These are phyloP conservation scores for Phyllosticta citribraziliensis DNA, from an alignment of 2,329 filamentous ascomycete species.

Conservation along the genomic window DNA sequence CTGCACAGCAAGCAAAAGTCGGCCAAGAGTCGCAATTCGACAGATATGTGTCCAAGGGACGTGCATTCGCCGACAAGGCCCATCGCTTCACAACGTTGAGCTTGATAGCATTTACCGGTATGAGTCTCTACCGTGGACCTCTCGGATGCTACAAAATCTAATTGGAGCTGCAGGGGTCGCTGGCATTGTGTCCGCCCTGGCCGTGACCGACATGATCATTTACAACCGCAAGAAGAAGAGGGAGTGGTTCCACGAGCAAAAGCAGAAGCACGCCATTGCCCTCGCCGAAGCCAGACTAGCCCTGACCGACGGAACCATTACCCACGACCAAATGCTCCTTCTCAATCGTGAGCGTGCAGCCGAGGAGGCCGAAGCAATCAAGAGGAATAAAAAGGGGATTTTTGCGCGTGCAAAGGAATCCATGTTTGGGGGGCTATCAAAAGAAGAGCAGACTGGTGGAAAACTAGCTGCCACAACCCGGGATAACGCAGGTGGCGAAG, in stretches of 20 bases:
- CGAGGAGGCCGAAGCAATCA: slow-evolving; percentile 42
- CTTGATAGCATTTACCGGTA: slow-evolving; percentile 53
- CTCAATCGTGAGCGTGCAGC: slow-evolving; percentile 53
- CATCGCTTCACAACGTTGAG: slow-evolving; percentile 51
- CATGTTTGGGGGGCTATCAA: slow-evolving; percentile 23
- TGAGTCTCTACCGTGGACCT: slow-evolving; percentile 11
- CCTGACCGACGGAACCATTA: slow-evolving; percentile 33
- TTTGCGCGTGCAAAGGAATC: slow-evolving; percentile 23
- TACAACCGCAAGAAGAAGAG: slow-evolving; percentile 57
- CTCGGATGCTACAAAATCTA: background rate
- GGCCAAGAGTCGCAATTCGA: slow-evolving; percentile 46
- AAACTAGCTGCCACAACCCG: slow-evolving; percentile 19
- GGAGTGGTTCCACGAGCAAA: slow-evolving; percentile 49
- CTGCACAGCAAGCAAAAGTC: slow-evolving; percentile 33
- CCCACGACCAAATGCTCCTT: slow-evolving; percentile 42
- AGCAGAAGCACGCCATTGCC: slow-evolving; percentile 33
- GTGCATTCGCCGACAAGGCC: slow-evolving; percentile 49
- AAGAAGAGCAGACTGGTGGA: slow-evolving; percentile 30
- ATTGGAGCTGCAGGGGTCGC: slow-evolving; percentile 40
- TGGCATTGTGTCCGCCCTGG: slow-evolving; percentile 52
- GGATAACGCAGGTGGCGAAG: background rate
- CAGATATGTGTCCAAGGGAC: slow-evolving; percentile 41
- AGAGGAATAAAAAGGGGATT: slow-evolving; percentile 25
- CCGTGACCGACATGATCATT: slow-evolving; percentile 55
- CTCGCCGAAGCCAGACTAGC: slow-evolving; percentile 36